A percentile compares a stretch with the other conserved stretches of the same genome.
Evolutionary conservation across 2,329 filamentous ascomycete species (phyloP).

Genomic region (Geosmithia flava): DNA sequence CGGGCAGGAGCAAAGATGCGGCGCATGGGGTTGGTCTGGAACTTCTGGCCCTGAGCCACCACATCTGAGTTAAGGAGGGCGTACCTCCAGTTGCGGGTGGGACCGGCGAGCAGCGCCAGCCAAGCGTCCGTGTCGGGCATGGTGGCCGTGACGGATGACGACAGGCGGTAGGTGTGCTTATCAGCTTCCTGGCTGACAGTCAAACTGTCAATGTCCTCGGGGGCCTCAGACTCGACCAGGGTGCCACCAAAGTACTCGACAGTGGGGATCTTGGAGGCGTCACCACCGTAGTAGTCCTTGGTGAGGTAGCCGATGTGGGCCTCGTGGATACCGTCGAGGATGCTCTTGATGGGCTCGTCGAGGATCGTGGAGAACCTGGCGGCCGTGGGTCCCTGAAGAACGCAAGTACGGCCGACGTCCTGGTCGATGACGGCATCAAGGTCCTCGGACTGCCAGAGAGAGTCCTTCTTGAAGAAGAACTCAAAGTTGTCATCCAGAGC

Average conservation of each 20-base stretch:
- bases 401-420: constrained; percentile 92
- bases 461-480: constrained; percentile 99
- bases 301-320: constrained; percentile 74
- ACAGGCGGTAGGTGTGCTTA: constrained; percentile 77
- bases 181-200: constrained; percentile 65
- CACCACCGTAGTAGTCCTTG: constrained; percentile 65
- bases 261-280: constrained; percentile 63
- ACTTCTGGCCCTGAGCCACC: constrained; percentile 89
- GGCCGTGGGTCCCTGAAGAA: constrained; percentile 88
- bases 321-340: constrained; percentile 81
- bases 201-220: constrained; percentile 73
- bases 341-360: constrained; percentile 91
- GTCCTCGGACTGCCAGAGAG: constrained; percentile 97
- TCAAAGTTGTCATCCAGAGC: constrained; percentile 95
- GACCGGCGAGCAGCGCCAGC: constrained; percentile 78
- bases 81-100: constrained; percentile 82
- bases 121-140: constrained; percentile 74
- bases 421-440: constrained; percentile 90
- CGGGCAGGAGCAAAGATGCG: constrained; percentile 78
- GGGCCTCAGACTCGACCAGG: constrained; percentile 57
- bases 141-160: constrained; percentile 57
- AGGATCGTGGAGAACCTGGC: constrained; percentile 80
- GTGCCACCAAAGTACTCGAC: constrained; percentile 95
- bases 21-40: constrained; percentile 92
- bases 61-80: constrained; percentile 90